Evolutionary conservation across 106 monocot species (phyloP).

Genomic region (Cymbidium sinense): DNA sequence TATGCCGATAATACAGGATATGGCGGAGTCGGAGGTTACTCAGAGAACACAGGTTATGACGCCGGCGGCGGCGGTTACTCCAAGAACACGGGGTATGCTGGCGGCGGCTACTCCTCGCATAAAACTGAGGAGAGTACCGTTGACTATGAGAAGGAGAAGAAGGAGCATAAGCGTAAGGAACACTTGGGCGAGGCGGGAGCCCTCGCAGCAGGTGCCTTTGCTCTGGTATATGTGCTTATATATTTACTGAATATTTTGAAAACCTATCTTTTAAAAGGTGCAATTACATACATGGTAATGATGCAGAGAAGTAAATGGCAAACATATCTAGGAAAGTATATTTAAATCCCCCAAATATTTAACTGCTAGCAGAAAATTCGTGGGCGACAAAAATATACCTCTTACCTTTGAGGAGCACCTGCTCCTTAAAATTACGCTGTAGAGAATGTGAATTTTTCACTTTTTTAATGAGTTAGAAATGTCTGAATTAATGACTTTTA

Average conservation of each 20-base stretch:
- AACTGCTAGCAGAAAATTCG: too few relatives aligned
- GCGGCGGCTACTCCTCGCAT: background rate
- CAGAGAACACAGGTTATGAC: background rate
- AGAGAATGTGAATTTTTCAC: too few relatives aligned
- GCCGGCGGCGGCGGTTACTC: background rate
- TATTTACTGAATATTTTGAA: background rate
- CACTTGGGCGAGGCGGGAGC: constrained; percentile 55
- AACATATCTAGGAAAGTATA: too few relatives aligned
- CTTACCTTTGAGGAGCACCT: too few relatives aligned
- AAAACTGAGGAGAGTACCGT: background rate
- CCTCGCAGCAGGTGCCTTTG: constrained; percentile 51
- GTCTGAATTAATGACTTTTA: too few relatives aligned
- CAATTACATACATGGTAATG: background rate
- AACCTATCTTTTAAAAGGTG: background rate
- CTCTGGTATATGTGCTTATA: constrained; percentile 1
- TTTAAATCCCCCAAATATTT: too few relatives aligned
- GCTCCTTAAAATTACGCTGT: too few relatives aligned
- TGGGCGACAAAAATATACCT: too few relatives aligned
- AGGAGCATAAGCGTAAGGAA: constrained; percentile 62
- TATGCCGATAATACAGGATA: background rate
- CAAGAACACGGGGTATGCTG: background rate
- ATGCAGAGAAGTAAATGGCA: too few relatives aligned
- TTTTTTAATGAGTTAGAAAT: too few relatives aligned
- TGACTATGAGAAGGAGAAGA: constrained; percentile 26
- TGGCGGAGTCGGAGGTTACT: constrained; percentile 5